These are phyloP conservation scores for Terfezia claveryi DNA, from an alignment of 495 filamentous ascomycete species.

Conservation along the genomic window DNA sequence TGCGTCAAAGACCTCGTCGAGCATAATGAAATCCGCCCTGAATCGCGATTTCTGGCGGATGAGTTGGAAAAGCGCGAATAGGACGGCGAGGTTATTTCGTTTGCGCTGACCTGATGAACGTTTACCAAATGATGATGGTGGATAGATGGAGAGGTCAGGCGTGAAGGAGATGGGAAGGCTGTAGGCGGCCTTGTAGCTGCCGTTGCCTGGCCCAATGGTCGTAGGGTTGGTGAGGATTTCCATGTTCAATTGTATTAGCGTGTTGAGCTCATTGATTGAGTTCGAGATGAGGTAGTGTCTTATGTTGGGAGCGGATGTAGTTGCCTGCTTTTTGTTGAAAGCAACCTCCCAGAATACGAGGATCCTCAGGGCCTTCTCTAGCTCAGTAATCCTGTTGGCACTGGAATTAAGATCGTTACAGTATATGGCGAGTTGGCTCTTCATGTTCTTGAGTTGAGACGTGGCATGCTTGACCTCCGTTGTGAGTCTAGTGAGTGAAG, in stretches of 20 bases:
- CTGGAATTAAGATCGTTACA: not conserved
- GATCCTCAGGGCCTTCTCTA: not conserved
- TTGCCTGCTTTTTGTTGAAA: conserved; percentile 8
- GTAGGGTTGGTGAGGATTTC: conserved; percentile 4
- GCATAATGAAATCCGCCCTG: conserved; percentile 19
- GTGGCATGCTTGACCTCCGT: conserved; percentile 1
- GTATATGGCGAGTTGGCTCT: not conserved
- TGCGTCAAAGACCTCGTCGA: conserved; percentile 21
- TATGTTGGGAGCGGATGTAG: conserved; percentile 8
- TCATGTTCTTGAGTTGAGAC: conserved; percentile 3
- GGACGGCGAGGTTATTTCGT: conserved; percentile 21
- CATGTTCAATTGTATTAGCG: conserved; percentile 14
- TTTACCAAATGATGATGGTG: conserved; percentile 7
- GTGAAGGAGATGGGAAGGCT: not conserved
- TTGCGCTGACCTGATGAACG: conserved; percentile 21
- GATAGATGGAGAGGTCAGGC: not conserved
- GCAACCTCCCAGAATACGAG: conserved; percentile 18
- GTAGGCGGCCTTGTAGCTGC: not conserved
- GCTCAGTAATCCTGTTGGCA: conserved; percentile 5
- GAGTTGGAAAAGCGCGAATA: conserved; percentile 20
- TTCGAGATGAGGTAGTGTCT: conserved; percentile 11
- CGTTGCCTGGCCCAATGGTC: not conserved
- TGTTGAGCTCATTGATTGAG: conserved; percentile 17
- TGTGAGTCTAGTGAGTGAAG: not conserved
- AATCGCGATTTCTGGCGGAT: conserved; percentile 13